These are phyloP conservation scores for Colletotrichum spinosum DNA, from an alignment of 2,329 filamentous ascomycete genomes.

Conservation along the genomic window DNA sequence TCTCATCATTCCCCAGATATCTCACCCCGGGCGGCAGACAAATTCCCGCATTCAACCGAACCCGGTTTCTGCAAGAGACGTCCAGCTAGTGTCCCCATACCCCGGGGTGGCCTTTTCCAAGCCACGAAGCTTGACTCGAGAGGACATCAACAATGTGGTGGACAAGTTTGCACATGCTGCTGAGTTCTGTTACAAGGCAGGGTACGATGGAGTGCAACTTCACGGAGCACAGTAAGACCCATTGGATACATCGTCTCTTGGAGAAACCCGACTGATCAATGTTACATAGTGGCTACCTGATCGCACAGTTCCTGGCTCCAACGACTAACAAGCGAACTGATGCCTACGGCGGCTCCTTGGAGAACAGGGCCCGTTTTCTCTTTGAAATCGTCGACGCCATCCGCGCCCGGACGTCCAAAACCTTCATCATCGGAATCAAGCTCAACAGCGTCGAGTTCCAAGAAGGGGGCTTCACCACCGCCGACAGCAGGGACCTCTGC, in stretches of 20 bases:
- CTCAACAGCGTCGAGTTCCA: conserved; percentile 69
- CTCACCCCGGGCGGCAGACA: conserved; percentile 71
- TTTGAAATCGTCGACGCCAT: conserved; percentile 54
- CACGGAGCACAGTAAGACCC: conserved; percentile 58
- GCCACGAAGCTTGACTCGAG: conserved; percentile 63
- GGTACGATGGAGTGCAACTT: conserved; percentile 65
- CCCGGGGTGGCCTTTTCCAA: conserved; percentile 53
- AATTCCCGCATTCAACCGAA: conserved; percentile 45
- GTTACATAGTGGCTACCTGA: conserved; percentile 56
- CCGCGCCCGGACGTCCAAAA: conserved; percentile 44
- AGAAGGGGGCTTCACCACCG: conserved; percentile 61
- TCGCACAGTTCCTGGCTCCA: conserved; percentile 63
- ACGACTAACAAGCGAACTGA: conserved; percentile 64
- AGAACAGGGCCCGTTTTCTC: conserved; percentile 58
- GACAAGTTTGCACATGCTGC: conserved; percentile 71
- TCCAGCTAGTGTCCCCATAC: conserved; percentile 43
- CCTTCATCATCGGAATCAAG: conserved; percentile 65
- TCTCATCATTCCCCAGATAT: conserved; percentile 71
- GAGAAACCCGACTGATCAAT: too few relatives aligned
- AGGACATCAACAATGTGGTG: conserved; percentile 68
- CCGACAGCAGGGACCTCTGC: conserved; percentile 62
- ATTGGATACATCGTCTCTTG: too few relatives aligned
- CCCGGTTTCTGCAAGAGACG: conserved; percentile 55
- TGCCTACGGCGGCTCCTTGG: conserved; percentile 57
- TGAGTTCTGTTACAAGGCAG: conserved; percentile 71